phyloP scores from a whole-genome alignment of 169 alveolate species.

The Cardiosporidium cionae region DNA sequence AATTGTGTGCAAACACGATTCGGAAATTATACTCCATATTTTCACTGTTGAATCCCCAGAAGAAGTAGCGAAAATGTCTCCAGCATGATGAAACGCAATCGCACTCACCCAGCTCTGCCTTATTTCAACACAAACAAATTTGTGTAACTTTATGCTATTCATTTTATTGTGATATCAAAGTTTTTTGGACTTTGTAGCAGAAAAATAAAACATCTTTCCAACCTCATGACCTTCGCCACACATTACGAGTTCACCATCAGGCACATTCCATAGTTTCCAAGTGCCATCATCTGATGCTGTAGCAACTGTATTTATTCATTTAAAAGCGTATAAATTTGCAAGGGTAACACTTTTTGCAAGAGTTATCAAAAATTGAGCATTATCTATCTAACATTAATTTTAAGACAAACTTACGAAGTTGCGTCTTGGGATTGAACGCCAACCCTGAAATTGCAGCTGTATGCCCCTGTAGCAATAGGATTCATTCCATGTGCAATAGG shows the following conservation, averaged over 20 bases:
- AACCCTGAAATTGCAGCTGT: conserved; percentile 71
- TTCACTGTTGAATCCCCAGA: conserved; percentile 84
- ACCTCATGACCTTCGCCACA: conserved; percentile 73
- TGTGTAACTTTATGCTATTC: too few relatives aligned
- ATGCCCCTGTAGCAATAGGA: conserved; percentile 51
- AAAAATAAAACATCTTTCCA: too few relatives aligned
- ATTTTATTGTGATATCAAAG: too few relatives aligned
- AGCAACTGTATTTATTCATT: conserved; percentile 75
- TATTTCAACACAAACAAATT: too few relatives aligned
- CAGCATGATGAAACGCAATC: conserved; percentile 77
- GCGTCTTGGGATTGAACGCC: conserved; percentile 75
- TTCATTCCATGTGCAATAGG: too few relatives aligned
- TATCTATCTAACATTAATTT: background rate
- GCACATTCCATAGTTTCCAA: conserved; percentile 87
- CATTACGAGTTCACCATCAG: conserved; percentile 82
- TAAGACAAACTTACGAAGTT: conserved; percentile 10
- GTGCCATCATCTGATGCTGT: conserved; percentile 87
- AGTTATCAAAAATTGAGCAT: background rate
- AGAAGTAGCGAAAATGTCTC: conserved; percentile 65
- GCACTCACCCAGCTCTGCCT: conserved; percentile 82
- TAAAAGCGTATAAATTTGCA: too few relatives aligned
- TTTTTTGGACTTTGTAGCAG: too few relatives aligned
- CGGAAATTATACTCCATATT: conserved; percentile 85
- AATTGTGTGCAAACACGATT: conserved; percentile 71
- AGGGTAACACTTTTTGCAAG: too few relatives aligned